Conservation (phyloP, 2,329 filamentous ascomycete species). For the Erysiphe pisi region DNA sequence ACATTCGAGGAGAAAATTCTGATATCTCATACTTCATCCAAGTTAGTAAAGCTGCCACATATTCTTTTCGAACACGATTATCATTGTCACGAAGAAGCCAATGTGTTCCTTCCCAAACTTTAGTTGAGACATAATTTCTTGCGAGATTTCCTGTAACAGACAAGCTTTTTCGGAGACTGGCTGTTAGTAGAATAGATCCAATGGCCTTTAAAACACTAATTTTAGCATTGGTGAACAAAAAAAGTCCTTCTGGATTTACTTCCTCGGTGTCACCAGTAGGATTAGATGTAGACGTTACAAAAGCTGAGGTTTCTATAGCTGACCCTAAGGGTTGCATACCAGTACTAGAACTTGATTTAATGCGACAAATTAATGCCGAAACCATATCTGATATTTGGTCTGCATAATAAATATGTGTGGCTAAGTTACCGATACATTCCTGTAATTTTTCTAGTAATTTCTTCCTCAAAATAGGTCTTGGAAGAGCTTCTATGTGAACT, state of each 20-base stretch:
- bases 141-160: constrained; percentile 54
- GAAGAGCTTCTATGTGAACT: constrained; percentile 31
- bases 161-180: constrained; percentile 56
- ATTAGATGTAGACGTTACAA: constrained; percentile 41
- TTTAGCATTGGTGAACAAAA: constrained; percentile 52
- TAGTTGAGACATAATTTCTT: constrained; percentile 63
- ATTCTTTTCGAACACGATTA: constrained; percentile 68
- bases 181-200: constrained; percentile 70
- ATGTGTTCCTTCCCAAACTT: constrained; percentile 93
- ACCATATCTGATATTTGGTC: constrained; percentile 97
- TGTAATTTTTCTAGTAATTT: constrained; percentile 62
- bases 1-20: constrained; percentile 51
- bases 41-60: constrained; percentile 68
- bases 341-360: constrained; percentile 53
- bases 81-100: constrained; percentile 78
- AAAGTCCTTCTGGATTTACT: constrained; percentile 47
- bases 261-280: constrained; percentile 45
- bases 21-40: constrained; percentile 79
- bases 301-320: constrained; percentile 40
- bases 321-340: constrained; percentile 40
- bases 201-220: constrained; percentile 63
- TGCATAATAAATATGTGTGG: constrained; percentile 91
- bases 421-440: constrained; percentile 76
- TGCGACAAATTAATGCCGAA: constrained; percentile 60
- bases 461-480: constrained; percentile 45